These are phyloP conservation scores for Anisogramma anomala DNA, from an alignment of 2,329 filamentous ascomycete genomes.

Conservation along the genomic window DNA sequence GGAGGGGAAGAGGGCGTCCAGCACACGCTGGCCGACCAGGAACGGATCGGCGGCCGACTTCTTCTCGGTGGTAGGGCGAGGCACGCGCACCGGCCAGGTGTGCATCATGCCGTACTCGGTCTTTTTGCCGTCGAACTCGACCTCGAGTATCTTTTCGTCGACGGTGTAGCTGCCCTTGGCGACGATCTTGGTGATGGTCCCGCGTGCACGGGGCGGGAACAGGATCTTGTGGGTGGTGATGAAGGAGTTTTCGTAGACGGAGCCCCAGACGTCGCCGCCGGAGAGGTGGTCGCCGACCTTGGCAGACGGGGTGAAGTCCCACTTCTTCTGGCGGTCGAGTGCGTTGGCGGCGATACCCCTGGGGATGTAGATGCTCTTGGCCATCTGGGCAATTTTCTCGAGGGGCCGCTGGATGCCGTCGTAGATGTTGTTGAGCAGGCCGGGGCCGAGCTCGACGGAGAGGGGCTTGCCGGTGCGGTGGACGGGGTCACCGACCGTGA, in stretches of 20 bases:
- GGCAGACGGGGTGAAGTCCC: conserved; percentile 83
- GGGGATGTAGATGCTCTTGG: conserved; percentile 92
- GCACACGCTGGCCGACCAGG: conserved; percentile 89
- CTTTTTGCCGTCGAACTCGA: conserved; percentile 96
- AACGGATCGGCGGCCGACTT: conserved; percentile 81
- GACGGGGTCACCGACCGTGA: conserved; percentile 92
- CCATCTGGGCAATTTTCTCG: conserved; percentile 63
- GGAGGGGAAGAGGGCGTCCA: conserved; percentile 91
- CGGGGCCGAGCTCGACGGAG: conserved; percentile 92
- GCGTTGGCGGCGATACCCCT: conserved; percentile 82
- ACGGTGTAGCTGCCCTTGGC: conserved; percentile 89
- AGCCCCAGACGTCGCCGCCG: conserved; percentile 91
- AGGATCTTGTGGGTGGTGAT: conserved; percentile 88
- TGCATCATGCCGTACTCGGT: conserved; percentile 97
- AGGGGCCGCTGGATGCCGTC: conserved; percentile 97
- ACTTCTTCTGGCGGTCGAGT: conserved; percentile 83
- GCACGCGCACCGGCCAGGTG: conserved; percentile 93
- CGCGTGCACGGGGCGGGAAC: conserved; percentile 76
- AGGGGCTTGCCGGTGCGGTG: conserved; percentile 83
- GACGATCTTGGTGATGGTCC: conserved; percentile 84
- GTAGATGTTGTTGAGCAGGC: conserved; percentile 98
- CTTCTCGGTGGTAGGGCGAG: conserved; percentile 85
- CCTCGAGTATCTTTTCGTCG: conserved; percentile 82
- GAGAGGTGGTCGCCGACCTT: conserved; percentile 97
- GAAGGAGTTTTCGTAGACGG: conserved; percentile 91